Percentiles rank a stretch among this genome's conserved stretches.
These are phyloP conservation scores for Acanthamoeba sp. DNA, from an alignment of 208 protist genomes.

Conservation along the genomic window DNA sequence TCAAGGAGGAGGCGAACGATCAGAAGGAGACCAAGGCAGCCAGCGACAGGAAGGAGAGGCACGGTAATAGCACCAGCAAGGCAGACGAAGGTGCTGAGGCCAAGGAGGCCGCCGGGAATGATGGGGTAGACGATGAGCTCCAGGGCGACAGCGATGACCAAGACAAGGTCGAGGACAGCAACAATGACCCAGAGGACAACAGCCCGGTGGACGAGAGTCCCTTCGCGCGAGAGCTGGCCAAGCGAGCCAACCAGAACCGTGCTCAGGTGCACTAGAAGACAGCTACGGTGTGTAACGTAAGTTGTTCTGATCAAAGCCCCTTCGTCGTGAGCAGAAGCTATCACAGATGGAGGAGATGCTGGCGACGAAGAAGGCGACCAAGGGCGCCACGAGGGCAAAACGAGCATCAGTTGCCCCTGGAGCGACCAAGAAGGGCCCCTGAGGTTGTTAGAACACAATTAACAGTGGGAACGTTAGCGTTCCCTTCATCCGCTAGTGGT, in stretches of 20 bases:
- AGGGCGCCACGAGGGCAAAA: background rate
- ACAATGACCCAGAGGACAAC: background rate
- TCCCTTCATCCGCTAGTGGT: no score
- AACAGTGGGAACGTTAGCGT: background rate
- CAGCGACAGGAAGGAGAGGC: background rate
- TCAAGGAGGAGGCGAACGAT: background rate
- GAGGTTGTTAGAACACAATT: background rate
- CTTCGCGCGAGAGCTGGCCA: slow-evolving; percentile 10
- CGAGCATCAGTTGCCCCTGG: background rate
- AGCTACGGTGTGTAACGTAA: no score
- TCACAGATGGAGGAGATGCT: slow-evolving; percentile 32
- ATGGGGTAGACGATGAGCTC: no score
- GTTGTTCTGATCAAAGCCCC: no score
- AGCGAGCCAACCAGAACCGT: slow-evolving; percentile 16
- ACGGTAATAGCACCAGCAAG: no score
- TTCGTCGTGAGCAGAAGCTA: background rate
- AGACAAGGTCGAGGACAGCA: no score
- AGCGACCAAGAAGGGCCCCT: background rate
- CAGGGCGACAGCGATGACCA: no score
- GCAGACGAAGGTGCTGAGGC: no score
- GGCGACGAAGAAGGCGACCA: background rate
- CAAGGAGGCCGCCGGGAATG: no score
- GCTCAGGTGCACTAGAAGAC: background rate
- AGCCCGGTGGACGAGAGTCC: background rate
- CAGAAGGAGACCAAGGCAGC: background rate